A percentile compares a stretch with the other conserved stretches of the same genome.
Evolutionary conservation across 108 stramenopile genomes (phyloP).

Genomic region (Seminavis robusta): DNA sequence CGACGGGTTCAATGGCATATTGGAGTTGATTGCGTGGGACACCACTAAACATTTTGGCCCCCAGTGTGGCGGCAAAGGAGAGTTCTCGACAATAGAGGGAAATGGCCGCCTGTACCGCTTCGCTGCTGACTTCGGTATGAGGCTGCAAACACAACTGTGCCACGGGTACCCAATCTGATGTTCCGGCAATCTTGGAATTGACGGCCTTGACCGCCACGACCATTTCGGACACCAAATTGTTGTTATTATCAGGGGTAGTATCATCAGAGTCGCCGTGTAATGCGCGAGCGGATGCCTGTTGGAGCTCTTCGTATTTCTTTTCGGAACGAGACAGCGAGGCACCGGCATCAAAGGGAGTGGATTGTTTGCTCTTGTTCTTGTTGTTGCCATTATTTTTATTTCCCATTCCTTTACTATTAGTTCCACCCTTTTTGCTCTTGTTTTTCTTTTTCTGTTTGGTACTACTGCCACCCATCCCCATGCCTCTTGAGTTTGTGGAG

Average conservation of each 20-base stretch:
- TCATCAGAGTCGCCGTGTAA: constrained; percentile 20
- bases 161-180: constrained; percentile 80
- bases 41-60: constrained; percentile 51
- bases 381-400: constrained; percentile 21
- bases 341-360: constrained; percentile 50
- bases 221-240: constrained; percentile 42
- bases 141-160: constrained; percentile 59
- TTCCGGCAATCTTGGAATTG: constrained; percentile 12
- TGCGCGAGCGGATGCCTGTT: constrained; percentile 38
- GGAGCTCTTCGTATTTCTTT: constrained; percentile 65
- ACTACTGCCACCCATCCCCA: constrained; percentile 47
- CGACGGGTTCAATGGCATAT: constrained; percentile 64
- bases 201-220: constrained; percentile 52
- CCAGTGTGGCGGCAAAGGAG: constrained; percentile 42
- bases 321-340: constrained; percentile 56
- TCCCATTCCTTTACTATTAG: constrained; percentile 8
- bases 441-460: constrained; percentile 27
- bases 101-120: constrained; percentile 47
- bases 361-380: constrained; percentile 1
- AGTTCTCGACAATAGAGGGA: constrained; percentile 81
- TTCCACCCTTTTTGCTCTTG: constrained; percentile 17
- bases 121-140: constrained; percentile 15
- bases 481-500: too few relatives aligned
- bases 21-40: constrained; percentile 61
- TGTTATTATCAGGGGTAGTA: constrained; percentile 3